These are phyloP conservation scores for Pseudodiploospora longispora DNA, from an alignment of 2,329 filamentous ascomycete genomes.

Conservation along the genomic window DNA sequence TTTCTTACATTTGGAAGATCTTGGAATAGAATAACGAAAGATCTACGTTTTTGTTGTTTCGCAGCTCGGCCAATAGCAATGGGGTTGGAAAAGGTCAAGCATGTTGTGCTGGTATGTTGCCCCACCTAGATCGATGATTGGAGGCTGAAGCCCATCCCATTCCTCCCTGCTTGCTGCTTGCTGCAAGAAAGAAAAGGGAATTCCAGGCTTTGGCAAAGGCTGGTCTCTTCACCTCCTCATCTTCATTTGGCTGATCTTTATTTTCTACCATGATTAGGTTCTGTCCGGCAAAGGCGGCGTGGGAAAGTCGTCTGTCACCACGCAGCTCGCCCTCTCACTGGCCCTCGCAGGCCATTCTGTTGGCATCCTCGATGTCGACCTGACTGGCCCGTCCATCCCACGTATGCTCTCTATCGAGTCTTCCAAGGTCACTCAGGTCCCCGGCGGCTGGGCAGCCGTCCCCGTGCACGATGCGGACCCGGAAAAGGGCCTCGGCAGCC, in stretches of 20 bases:
- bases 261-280: slow-evolving; percentile 35
- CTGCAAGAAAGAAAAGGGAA: no score
- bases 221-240: no score
- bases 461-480: slow-evolving; percentile 60
- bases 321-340: slow-evolving; percentile 85
- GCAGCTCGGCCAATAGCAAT: slow-evolving; percentile 13
- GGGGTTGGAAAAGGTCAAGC: slow-evolving; percentile 53
- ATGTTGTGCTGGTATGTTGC: slow-evolving; percentile 61
- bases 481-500: slow-evolving; percentile 46
- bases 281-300: slow-evolving; percentile 97
- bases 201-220: no score
- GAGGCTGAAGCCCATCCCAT: slow-evolving; percentile 10
- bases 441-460: slow-evolving; percentile 88
- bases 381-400: slow-evolving; percentile 93
- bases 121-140: slow-evolving; percentile 1
- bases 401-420: slow-evolving; percentile 87
- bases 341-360: slow-evolving; percentile 80
- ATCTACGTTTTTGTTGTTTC: neutral
- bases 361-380: slow-evolving; percentile 90
- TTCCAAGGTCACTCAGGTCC: slow-evolving; percentile 83
- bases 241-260: no score
- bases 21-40: neutral
- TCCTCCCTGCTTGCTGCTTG: no score
- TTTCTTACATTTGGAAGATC: neutral
- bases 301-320: slow-evolving; percentile 95